Base-by-base conservation (phyloP, 306 rosid species). In the Ochetophila trinervis region DNA sequence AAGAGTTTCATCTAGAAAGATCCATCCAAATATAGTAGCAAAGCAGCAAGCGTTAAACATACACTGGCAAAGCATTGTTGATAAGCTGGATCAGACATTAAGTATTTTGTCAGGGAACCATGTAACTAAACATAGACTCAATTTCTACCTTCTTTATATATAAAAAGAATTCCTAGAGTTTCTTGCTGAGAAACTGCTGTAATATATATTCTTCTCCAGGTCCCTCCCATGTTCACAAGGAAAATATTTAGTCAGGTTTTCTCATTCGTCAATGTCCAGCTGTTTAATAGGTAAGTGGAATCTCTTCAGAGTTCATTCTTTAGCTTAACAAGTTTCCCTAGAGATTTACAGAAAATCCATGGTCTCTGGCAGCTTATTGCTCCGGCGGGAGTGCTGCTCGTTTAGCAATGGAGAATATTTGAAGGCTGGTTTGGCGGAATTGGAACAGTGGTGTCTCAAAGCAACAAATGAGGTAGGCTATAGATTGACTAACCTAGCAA, bases 331-430 rank as follows among this genome's bases (percentile, higher is more conserved):
- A 18, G 20, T 49, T 14, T 49, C 20, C 53, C 53, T 49, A 40
- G 45, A 40, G 45, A 40, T 12, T 40, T 40, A 40, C 45, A 40
- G 32, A 27, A 40, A 40, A 6, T 40, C 45, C 45, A 40, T 40
- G 14, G 12, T 68, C 52, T 68, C 21, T 69, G 14, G 65, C 77
- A 91, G 97, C 82, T 79, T 91, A 73, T 79, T 90, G 82, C 88
- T 90, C 65, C 87, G 97, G 12, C 95, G 97, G 1, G 97, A 90
- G 76, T 87, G 97, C 55, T 90, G 97, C 68, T 90, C 97, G 64
- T 90, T 87, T 63, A 86, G 95, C 85, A 90, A 87, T 68, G 97
- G 97, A 75, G 97, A 90, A 69, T 90, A 87, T 74, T 51, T 90
- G 59, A 90, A 87, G 79, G 78, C 87, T 5, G 97, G 97, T 51